Conservation (phyloP, 1,284 basidiomycete genomes). For the Heterobasidion annosum region DNA sequence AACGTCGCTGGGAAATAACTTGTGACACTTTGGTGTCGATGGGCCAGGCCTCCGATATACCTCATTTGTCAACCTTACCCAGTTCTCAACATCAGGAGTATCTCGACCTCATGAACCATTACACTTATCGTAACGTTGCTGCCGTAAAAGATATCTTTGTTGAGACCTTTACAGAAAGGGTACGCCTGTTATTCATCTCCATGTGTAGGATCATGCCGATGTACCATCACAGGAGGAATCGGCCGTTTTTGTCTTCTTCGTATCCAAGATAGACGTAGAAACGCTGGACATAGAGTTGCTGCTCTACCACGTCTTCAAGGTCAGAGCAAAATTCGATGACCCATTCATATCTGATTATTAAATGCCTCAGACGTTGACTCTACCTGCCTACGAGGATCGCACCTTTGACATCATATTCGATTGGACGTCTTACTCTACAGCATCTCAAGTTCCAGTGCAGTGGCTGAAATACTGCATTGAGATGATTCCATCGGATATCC, state of each 20-base stretch:
- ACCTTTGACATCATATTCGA: conserved; percentile 75
- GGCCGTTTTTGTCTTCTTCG: conserved; percentile 52
- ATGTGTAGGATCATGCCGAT: neutral
- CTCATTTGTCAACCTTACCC: conserved; percentile 39
- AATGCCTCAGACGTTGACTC: conserved; percentile 25
- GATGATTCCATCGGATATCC: conserved; percentile 65
- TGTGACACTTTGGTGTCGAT: conserved; percentile 73
- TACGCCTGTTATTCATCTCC: conserved; percentile 17
- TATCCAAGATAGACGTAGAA: conserved; percentile 72
- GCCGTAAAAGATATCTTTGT: conserved; percentile 64
- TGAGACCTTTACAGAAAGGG: conserved; percentile 42
- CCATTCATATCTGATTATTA: neutral
- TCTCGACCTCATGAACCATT: conserved; percentile 62
- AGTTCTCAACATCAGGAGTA: conserved; percentile 53
- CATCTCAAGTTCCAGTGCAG: conserved; percentile 72
- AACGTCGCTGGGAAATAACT: conserved; percentile 68
- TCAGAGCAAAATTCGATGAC: conserved; percentile 18
- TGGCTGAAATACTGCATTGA: conserved; percentile 80
- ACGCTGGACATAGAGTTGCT: conserved; percentile 81
- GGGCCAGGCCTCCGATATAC: conserved; percentile 61
- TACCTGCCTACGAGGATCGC: conserved; percentile 35
- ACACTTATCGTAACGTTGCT: conserved; percentile 51
- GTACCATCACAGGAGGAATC: conserved; percentile 32
- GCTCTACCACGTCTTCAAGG: conserved; percentile 78
- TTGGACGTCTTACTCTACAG: conserved; percentile 71